These are phyloP conservation scores for Vitis vinifera DNA, from an alignment of 164 flowering plant genomes.

Conservation along the genomic window ASM3070453v1 NC_081809.1:17137501-17138000, in stretches of 20 bases:
- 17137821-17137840: slow-evolving; percentile 71
- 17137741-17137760: slow-evolving; percentile 68
- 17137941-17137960: slow-evolving; percentile 1
- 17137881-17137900: slow-evolving; percentile 14
- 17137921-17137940: slow-evolving; percentile 13
- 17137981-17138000: slow-evolving; percentile 53
- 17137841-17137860: slow-evolving; percentile 71
- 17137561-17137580: neutral
- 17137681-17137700: slow-evolving; percentile 69
- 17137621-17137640: slow-evolving; percentile 60
- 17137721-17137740: slow-evolving; percentile 69
- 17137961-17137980: slow-evolving; percentile 27
- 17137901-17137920: slow-evolving; percentile 8
- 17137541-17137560: neutral
- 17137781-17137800: slow-evolving; percentile 60
- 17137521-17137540: slow-evolving; percentile 46
- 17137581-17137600: slow-evolving; percentile 10
- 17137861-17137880: slow-evolving; percentile 15
- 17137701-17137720: slow-evolving; percentile 80
- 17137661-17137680: slow-evolving; percentile 67
- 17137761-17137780: slow-evolving; percentile 66
- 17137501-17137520: slow-evolving; percentile 34
- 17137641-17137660: slow-evolving; percentile 82
- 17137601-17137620: slow-evolving; percentile 39
- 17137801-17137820: slow-evolving; percentile 60